Percentiles rank a stretch among this genome's conserved stretches.
phyloP scores from a whole-genome alignment of 2,329 filamentous ascomycete genomes.

The Ophiocordyceps sinensis region DNA sequence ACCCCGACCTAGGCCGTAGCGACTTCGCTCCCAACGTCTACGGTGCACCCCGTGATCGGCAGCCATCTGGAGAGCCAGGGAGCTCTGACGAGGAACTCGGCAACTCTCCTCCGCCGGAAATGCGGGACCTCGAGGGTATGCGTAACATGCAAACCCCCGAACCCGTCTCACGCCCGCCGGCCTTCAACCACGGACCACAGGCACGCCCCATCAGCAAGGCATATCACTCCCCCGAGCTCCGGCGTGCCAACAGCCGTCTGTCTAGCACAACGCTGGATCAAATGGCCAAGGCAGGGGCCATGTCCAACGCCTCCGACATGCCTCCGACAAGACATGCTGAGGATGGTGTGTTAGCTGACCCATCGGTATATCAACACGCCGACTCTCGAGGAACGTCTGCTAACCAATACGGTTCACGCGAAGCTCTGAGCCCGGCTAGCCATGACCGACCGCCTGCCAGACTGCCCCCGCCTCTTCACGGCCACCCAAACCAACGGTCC shows the following conservation, averaged over 20 bases:
- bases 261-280: slow-evolving; percentile 71
- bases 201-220: slow-evolving; percentile 53
- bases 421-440: slow-evolving; percentile 31
- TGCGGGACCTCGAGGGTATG: slow-evolving; percentile 39
- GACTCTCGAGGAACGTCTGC: slow-evolving; percentile 35
- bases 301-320: slow-evolving; percentile 24
- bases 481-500: slow-evolving; percentile 25
- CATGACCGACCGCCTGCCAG: slow-evolving; percentile 20
- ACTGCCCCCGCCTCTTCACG: slow-evolving; percentile 25
- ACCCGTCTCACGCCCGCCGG: slow-evolving; percentile 64
- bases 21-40: slow-evolving; percentile 10
- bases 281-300: slow-evolving; percentile 53
- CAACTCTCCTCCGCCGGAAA: slow-evolving; percentile 20
- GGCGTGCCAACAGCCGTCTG: slow-evolving; percentile 69
- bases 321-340: slow-evolving; percentile 16
- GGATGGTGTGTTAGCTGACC: slow-evolving; percentile 21
- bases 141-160: slow-evolving; percentile 50
- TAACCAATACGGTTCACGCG: slow-evolving; percentile 38
- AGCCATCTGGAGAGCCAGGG: slow-evolving; percentile 34
- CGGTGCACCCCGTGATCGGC: slow-evolving; percentile 23
- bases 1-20: slow-evolving; percentile 18
- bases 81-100: slow-evolving; percentile 42
- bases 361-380: slow-evolving; percentile 36
- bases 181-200: slow-evolving; percentile 62
- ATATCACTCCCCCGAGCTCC: slow-evolving; percentile 61